Conservation (phyloP, 1,284 basidiomycete genomes). For the Papiliotrema nemorosa region DNA sequence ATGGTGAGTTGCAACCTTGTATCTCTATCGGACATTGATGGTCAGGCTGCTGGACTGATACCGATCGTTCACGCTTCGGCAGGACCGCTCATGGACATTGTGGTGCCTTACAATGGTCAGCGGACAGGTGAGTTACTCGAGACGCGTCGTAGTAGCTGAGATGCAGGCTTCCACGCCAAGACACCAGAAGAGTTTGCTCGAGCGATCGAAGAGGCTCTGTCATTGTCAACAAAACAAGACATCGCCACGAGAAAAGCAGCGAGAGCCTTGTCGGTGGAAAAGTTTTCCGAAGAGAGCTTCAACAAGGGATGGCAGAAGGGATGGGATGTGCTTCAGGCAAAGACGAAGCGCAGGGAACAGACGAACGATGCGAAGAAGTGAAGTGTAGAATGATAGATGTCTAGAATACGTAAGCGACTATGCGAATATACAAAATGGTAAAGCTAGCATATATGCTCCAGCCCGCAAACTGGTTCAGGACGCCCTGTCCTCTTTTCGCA, state of each 20-base stretch:
- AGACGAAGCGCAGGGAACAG: neutral
- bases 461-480: too few relatives aligned
- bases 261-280: constrained; percentile 62
- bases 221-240: constrained; percentile 58
- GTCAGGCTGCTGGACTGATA: constrained; percentile 85
- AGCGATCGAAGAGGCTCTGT: constrained; percentile 64
- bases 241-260: constrained; percentile 65
- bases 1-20: constrained; percentile 62
- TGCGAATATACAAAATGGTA: too few relatives aligned
- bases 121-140: constrained; percentile 59
- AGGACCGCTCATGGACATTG: constrained; percentile 86
- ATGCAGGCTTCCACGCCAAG: constrained; percentile 74
- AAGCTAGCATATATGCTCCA: too few relatives aligned
- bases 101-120: constrained; percentile 68
- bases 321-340: constrained; percentile 29
- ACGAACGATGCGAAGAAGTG: neutral
- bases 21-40: neutral
- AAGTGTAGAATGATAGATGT: too few relatives aligned
- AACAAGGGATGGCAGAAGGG: constrained; percentile 62
- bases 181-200: constrained; percentile 66
- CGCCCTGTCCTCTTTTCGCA: too few relatives aligned
- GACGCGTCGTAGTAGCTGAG: neutral
- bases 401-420: too few relatives aligned
- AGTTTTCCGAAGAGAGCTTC: constrained; percentile 75
- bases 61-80: constrained; percentile 90